A percentile compares a stretch with the other conserved stretches of the same genome.
phyloP scores from a whole-genome alignment of 2,329 filamentous ascomycete species.

The Helotiales sp. region DNA sequence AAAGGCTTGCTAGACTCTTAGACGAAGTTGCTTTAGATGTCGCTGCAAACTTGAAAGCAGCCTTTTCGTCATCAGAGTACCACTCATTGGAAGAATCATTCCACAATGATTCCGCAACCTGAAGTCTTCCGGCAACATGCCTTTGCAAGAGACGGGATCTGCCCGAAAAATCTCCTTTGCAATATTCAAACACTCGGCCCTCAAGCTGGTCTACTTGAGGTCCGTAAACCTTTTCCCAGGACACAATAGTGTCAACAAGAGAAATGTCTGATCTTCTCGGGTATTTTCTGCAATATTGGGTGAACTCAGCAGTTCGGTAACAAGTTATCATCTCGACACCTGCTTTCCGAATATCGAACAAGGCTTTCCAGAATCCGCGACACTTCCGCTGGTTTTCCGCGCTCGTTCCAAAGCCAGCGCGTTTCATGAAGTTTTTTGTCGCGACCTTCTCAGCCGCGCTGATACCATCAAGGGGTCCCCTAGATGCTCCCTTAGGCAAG shows the following conservation, averaged over 20 bases:
- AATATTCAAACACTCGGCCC: not conserved
- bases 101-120: not conserved
- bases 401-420: conserved; percentile 6
- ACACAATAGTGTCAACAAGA: not conserved
- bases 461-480: conserved; percentile 6
- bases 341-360: conserved; percentile 2
- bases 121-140: not conserved
- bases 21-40: not conserved
- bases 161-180: not conserved
- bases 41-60: not conserved
- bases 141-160: not conserved
- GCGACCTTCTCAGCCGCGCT: conserved; percentile 7
- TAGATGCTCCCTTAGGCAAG: not conserved
- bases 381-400: not conserved
- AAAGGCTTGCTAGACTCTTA: not conserved
- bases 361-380: conserved; percentile 11
- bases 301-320: not conserved
- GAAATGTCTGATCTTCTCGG: not conserved
- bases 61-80: not conserved
- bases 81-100: not conserved
- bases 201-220: not conserved
- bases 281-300: not conserved
- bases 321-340: not conserved
- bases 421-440: conserved; percentile 7
- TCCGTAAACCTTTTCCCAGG: conserved; percentile 2